Base-by-base conservation (phyloP, 2,329 filamentous ascomycete species). In the Cercospora zeae-maydis region DNA sequence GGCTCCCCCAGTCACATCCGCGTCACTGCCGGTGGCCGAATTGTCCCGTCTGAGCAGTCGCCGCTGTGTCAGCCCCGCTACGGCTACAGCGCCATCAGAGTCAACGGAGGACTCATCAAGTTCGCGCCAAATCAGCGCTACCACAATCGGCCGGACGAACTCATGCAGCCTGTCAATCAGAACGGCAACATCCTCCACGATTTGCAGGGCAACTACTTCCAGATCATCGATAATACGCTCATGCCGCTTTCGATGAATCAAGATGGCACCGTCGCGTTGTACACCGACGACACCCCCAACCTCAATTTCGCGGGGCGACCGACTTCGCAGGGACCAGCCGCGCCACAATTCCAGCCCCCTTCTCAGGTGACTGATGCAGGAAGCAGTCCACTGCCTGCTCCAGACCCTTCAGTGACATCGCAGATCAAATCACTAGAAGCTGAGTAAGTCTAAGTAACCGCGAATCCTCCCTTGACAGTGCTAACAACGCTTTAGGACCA, bases 1-100 rank as follows among this genome's bases (percentile, higher is more conserved):
- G 80, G 80, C 59, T 82, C 80, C 37, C 81, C 81, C 36, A 79
- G 78, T 21, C 79, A 80, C 62, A 72, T 82, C 60, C 78, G 81
- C 61, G 81, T 83, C 47, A 83, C 81, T 54, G 81, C 81, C 64
- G 81, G 81, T 39, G 81, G 81, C n/a, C 78, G 80, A 16, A 78
- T 83, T 64, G 80, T 83, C n/a, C 80, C 80, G 13, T 80, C 76
- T 57, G 80, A 77, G 58, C 73, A 76, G 62, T 77, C 76, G 27
- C 75, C 75, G 36, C 69, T 77, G 13, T 76, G 74, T 52, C 73
- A 75, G 58, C 76, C 75, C 31, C 75, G 75, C 55, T 77, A 74
- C 55, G 74, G 75, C 54, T 76, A 75, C 66, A 76, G 73, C 58
- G 74, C 75, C 47, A 72, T 75, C 59, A 71, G 75, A 63, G 69